These are phyloP conservation scores for Bonia amplexicaulis DNA, from an alignment of 176 grass and related monocot genomes.

Conservation along the genomic window DNA sequence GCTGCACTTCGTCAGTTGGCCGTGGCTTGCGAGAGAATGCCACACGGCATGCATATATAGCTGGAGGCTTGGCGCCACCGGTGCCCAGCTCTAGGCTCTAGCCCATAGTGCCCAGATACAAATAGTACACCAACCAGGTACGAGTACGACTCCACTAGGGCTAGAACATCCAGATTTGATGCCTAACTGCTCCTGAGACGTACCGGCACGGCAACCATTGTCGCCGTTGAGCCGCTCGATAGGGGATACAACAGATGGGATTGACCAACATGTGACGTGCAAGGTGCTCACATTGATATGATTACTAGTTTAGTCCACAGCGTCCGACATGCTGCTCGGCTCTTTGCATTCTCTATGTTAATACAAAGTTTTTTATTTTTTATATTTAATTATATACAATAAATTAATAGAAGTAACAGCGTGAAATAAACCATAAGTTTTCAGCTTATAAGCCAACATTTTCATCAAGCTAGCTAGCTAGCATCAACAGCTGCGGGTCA, in stretches of 20 bases:
- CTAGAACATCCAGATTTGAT: not conserved
- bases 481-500: not conserved
- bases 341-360: no score
- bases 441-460: not conserved
- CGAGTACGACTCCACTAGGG: not conserved
- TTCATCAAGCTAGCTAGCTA: not conserved
- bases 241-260: not conserved
- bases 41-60: conserved; percentile 32
- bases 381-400: no score
- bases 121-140: no score
- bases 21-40: not conserved
- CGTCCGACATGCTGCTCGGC: no score
- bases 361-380: no score
- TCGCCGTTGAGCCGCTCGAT: not conserved
- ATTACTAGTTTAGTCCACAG: no score
- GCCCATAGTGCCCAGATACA: no score
- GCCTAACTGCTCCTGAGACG: not conserved
- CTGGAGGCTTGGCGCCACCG: no score
- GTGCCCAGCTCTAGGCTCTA: not conserved
- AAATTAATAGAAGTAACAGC: no score
- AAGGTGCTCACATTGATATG: not conserved
- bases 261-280: not conserved
- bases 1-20: not conserved
- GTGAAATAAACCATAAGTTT: no score
- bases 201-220: not conserved